Conservation (phyloP, 495 filamentous ascomycete genomes). For the Neurospora hispaniola region DNA sequence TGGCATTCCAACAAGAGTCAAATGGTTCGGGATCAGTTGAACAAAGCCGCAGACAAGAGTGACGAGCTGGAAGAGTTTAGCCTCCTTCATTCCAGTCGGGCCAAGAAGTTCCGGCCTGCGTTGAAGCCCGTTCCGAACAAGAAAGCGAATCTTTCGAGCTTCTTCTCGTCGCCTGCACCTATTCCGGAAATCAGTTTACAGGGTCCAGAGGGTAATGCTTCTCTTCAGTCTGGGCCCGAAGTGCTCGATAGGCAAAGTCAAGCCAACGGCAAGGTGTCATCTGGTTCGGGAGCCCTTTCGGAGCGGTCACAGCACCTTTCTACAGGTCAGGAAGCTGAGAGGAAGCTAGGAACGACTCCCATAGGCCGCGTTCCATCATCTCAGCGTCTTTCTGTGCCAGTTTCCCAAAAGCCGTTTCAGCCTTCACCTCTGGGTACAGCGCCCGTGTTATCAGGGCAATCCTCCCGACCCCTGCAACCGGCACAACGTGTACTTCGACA, state of each 20-base stretch:
- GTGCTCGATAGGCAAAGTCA: background rate
- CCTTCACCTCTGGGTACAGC: background rate
- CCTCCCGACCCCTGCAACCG: background rate
- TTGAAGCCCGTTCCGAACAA: conserved; percentile 11
- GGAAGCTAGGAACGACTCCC: background rate
- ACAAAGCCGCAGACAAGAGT: background rate
- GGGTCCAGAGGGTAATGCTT: background rate
- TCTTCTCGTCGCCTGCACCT: conserved; percentile 38
- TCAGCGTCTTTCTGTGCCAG: background rate
- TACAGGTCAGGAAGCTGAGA: background rate
- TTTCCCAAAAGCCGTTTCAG: background rate
- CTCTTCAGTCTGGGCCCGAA: background rate
- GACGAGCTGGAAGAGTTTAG: background rate
- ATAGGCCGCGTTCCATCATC: background rate
- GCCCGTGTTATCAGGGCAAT: background rate
- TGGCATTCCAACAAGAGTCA: background rate
- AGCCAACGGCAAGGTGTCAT: background rate
- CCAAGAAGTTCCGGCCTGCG: conserved; percentile 4
- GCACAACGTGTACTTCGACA: background rate
- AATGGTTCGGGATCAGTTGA: background rate
- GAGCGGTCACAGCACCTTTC: background rate
- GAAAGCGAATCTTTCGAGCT: conserved; percentile 29
- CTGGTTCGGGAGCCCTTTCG: background rate
- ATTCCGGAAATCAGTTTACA: conserved; percentile 19
- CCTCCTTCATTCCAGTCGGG: background rate